Percentiles rank a stretch among this genome's conserved stretches.
phyloP scores from a whole-genome alignment of 2,329 filamentous ascomycete genomes.

The Raffaelea deltoideospora region DNA sequence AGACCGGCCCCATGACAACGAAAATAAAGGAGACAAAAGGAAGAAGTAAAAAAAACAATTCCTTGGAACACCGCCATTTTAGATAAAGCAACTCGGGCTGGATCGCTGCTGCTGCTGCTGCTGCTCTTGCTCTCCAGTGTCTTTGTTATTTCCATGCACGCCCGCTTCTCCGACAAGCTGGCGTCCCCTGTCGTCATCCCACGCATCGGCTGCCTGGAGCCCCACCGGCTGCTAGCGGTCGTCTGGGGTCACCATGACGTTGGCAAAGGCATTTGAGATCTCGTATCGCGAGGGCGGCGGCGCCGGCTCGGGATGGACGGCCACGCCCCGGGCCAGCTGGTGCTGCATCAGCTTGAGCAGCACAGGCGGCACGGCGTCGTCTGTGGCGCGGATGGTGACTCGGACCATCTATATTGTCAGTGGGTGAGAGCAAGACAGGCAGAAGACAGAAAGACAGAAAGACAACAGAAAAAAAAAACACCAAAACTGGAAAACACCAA shows the following conservation, averaged over 20 bases:
- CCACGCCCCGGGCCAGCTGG: constrained; percentile 44
- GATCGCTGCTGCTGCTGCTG: neutral
- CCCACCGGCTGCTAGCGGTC: constrained; percentile 5
- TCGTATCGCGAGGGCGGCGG: constrained; percentile 29
- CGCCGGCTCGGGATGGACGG: constrained; percentile 23
- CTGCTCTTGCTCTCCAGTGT: neutral
- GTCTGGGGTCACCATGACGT: constrained; percentile 31
- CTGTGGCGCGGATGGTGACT: constrained; percentile 83
- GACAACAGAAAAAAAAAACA: neutral
- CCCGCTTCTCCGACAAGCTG: neutral
- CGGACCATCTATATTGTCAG: constrained; percentile 67
- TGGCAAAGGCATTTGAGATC: constrained; percentile 40
- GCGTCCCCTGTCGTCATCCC: neutral
- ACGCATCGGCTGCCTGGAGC: neutral
- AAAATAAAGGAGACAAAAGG: neutral
- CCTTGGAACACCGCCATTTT: too few relatives aligned
- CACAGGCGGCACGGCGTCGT: constrained; percentile 70
- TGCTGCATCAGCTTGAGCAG: constrained; percentile 81
- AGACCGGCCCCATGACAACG: neutral
- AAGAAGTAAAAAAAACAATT: neutral
- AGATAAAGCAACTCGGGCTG: neutral
- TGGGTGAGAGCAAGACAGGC: neutral
- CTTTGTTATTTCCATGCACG: neutral
- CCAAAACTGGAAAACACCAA: neutral
- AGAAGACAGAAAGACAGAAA: neutral